Evolutionary conservation across 129 eudicot genomes (phyloP), one percentile per base, ranked within the genome.

Genomic region (Apium graveolens): DNA sequence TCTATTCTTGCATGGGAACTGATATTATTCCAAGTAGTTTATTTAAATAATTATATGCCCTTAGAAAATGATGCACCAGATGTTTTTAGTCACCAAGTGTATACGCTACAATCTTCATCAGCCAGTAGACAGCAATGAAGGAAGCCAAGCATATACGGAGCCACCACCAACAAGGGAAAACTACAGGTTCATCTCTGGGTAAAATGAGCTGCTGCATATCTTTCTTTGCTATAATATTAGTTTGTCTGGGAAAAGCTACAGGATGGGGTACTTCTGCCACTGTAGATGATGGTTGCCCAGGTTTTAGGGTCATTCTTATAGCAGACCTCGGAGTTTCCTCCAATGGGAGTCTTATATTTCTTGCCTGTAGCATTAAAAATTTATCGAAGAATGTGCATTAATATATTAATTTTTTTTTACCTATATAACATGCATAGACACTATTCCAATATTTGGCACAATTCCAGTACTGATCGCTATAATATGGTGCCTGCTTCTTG

Each of bases 61-160:
- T 26, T 60, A 0, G 32, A 60, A 60, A 60, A 60, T 26, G 16
- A 60, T 60, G 68, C 16, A n/a, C 16, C 32, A 11, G 3, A 10
- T 13, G 13, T 60, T n/a, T 60, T n/a, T 11, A 60, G 32, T 60
- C 68, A 5, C 72, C 74, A 44, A 32, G 74, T 21, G 66, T 74
- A 48, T 24, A 60, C 26, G 78, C 83, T 76, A 78, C 83, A 27
- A 78, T 18, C 82, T 87, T 87, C 57, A 85, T 16, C 45, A 76
- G 18, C 51, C 82, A 73, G 70, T 87, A 87, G 43, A 85, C 24
- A 41, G 83, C 13, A 39, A 85, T 79, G 4, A 83, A 80, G 65
- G 82, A 80, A 39, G 87, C 79, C 37, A 87, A 21, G 66, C 87
- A 85, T 17, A 84, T 18, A 34, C 83, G 81, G 43, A 80, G 81